Conservation (phyloP, 2,329 filamentous ascomycete species). For the Talaromyces pinophilus region DNA sequence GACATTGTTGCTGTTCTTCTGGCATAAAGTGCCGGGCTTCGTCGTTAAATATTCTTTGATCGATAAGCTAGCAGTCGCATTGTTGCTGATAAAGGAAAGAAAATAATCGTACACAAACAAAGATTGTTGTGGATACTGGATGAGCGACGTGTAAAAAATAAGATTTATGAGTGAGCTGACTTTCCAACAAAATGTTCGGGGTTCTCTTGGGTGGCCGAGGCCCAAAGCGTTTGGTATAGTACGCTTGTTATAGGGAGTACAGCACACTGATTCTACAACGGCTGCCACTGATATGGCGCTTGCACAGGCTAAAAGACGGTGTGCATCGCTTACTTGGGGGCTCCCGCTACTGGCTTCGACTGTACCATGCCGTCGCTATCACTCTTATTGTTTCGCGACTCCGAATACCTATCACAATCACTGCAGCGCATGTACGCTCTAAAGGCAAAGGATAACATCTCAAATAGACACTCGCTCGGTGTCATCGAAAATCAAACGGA, state of each 20-base stretch:
- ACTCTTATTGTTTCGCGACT: neutral
- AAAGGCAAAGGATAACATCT: too few relatives aligned
- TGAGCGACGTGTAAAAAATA: neutral
- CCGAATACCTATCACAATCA: neutral
- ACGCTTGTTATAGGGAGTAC: constrained; percentile 5
- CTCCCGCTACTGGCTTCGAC: neutral
- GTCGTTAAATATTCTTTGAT: neutral
- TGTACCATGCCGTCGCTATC: neutral
- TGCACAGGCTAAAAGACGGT: constrained; percentile 11
- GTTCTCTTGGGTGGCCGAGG: constrained; percentile 4
- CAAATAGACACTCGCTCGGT: neutral
- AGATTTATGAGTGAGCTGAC: neutral
- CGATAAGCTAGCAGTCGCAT: constrained; percentile 2
- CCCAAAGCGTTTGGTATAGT: neutral
- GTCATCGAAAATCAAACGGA: neutral
- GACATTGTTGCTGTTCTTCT: constrained; percentile 12
- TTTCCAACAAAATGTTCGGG: neutral
- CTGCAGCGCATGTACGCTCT: neutral
- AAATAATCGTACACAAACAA: neutral
- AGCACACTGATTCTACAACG: neutral
- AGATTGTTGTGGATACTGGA: constrained; percentile 3
- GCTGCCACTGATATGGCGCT: neutral
- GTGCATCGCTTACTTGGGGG: neutral
- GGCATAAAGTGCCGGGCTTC: constrained; percentile 6
- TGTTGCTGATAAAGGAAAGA: constrained; percentile 6